phyloP scores from a whole-genome alignment of 2,329 filamentous ascomycete species.

The Akanthomyces uredinophilus region DNA sequence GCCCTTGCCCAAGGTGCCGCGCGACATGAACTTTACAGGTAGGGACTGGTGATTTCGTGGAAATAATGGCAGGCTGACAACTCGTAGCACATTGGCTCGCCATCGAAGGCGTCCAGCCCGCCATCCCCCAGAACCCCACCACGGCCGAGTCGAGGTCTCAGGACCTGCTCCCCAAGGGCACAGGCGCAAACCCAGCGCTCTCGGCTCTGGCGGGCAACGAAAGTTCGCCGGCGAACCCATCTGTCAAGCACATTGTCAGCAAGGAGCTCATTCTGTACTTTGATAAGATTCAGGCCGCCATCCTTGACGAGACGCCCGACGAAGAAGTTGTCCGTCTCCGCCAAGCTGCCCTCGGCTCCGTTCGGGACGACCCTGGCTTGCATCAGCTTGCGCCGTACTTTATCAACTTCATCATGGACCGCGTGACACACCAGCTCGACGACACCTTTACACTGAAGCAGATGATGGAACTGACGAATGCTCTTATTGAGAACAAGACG shows the following conservation, averaged over 20 bases:
- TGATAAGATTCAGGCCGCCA: slow-evolving; percentile 84
- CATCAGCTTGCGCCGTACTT: slow-evolving; percentile 97
- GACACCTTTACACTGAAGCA: slow-evolving; percentile 83
- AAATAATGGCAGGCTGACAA: slow-evolving; percentile 14
- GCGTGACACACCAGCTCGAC: slow-evolving; percentile 89
- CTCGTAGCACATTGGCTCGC: slow-evolving; percentile 86
- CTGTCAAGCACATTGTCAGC: slow-evolving; percentile 92
- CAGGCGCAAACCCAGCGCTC: slow-evolving; percentile 78
- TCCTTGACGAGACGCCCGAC: slow-evolving; percentile 83
- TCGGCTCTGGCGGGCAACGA: slow-evolving; percentile 78
- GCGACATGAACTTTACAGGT: slow-evolving; percentile 91
- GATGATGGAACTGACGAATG: slow-evolving; percentile 85
- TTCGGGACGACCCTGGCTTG: slow-evolving; percentile 83
- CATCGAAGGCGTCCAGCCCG: slow-evolving; percentile 93
- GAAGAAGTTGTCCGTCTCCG: slow-evolving; percentile 68
- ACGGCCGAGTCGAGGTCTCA: slow-evolving; percentile 76
- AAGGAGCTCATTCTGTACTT: slow-evolving; percentile 97
- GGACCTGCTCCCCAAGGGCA: slow-evolving; percentile 84
- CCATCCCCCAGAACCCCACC: slow-evolving; percentile 93
- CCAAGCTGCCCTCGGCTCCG: slow-evolving; percentile 76
- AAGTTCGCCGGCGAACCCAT: slow-evolving; percentile 76
- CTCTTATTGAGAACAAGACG: slow-evolving; percentile 75
- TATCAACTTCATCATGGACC: slow-evolving; percentile 90
- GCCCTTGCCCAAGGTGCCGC: slow-evolving; percentile 86
- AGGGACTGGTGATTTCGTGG: slow-evolving; percentile 22